phyloP scores from a whole-genome alignment of 2,329 filamentous ascomycete species.

The Septoria petroselini region DNA sequence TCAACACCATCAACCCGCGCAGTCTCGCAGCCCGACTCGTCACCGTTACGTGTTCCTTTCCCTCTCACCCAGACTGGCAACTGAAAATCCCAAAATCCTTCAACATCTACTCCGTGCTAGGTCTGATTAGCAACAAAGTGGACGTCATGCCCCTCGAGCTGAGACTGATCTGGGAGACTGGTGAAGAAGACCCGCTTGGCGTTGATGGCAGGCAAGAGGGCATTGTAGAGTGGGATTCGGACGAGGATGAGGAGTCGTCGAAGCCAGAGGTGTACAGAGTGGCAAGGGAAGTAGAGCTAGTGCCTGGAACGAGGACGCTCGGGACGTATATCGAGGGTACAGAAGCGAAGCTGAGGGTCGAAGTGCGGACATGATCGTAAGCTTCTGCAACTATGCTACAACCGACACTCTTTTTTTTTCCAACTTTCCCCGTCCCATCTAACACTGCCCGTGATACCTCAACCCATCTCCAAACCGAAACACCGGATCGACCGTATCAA shows the following conservation, averaged over 20 bases:
- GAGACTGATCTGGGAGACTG: conserved; percentile 79
- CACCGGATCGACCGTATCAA: conserved; percentile 39
- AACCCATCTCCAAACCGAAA: conserved; percentile 40
- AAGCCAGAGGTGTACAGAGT: conserved; percentile 59
- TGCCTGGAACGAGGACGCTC: conserved; percentile 74
- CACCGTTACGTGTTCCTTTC: conserved; percentile 57
- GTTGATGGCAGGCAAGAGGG: conserved; percentile 51
- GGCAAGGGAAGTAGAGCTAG: conserved; percentile 74
- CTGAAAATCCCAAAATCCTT: conserved; percentile 68
- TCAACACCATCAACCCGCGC: conserved; percentile 60
- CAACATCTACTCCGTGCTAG: conserved; percentile 78
- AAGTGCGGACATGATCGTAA: conserved; percentile 1
- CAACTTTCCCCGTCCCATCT: too few species aligned
- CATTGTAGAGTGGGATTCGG: conserved; percentile 41
- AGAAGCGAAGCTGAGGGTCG: conserved; percentile 67
- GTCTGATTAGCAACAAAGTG: conserved; percentile 71
- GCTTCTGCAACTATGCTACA: too few species aligned
- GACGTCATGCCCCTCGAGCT: conserved; percentile 61
- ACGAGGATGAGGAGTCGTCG: conserved; percentile 40
- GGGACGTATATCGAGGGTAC: conserved; percentile 77
- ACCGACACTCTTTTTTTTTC: too few species aligned
- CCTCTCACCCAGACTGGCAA: conserved; percentile 25
- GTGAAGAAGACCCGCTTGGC: conserved; percentile 78
- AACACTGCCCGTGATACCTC: conserved; percentile 27
- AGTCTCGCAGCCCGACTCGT: conserved; percentile 78